These are phyloP conservation scores for Mortierella sp. DNA, from an alignment of 371 early-diverging fungal genomes.

Conservation along the genomic window DNA sequence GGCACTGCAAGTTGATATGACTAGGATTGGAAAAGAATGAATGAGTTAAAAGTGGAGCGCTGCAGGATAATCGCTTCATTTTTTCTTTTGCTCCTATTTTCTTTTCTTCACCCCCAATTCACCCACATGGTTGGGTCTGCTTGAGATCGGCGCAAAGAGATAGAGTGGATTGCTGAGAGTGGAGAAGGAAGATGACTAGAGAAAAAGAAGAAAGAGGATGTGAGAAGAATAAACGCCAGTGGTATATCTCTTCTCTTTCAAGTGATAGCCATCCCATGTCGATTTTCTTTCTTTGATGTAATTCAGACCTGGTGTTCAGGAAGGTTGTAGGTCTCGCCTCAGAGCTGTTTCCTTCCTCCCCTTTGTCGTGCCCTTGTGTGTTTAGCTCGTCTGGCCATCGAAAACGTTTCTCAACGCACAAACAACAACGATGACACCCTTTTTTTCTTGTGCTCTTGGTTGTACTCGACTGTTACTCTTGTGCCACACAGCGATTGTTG, in stretches of 20 bases:
- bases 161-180: neutral
- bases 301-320: neutral
- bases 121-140: conserved; percentile 8
- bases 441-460: neutral
- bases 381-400: neutral
- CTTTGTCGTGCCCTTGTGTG: neutral
- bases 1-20: neutral
- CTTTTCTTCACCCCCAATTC: neutral
- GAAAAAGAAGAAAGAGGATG: neutral
- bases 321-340: neutral
- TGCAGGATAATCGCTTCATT: neutral
- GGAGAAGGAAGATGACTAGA: neutral
- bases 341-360: neutral
- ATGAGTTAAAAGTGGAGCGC: neutral
- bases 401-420: too few relatives aligned
- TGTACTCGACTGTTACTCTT: neutral
- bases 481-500: neutral
- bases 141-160: neutral
- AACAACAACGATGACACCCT: too few relatives aligned
- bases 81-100: neutral
- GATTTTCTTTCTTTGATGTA: neutral
- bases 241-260: neutral
- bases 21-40: neutral
- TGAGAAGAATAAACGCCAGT: neutral
- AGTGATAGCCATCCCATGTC: neutral